Evolutionary conservation across 176 grass and related monocot species (phyloP).

Genomic region (Juncus inflexus): DNA sequence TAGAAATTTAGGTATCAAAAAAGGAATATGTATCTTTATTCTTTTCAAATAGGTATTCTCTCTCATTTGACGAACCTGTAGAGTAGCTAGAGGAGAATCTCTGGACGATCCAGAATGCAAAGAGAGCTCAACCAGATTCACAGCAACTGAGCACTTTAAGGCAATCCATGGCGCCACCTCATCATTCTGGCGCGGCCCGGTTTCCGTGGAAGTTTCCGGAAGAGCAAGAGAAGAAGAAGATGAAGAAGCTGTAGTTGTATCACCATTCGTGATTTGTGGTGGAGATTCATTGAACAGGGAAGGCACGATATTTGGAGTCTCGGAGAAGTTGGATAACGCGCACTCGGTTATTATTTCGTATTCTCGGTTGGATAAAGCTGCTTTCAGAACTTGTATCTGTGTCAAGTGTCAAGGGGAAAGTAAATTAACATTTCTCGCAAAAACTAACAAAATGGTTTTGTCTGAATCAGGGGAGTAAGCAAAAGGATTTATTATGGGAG

Average conservation of each 20-base stretch:
- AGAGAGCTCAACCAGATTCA: constrained; percentile 87
- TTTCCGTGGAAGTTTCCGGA: constrained; percentile 37
- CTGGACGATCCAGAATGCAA: constrained; percentile 75
- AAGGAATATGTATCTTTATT: not conserved
- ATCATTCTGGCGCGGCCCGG: constrained; percentile 24
- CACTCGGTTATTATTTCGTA: constrained; percentile 94
- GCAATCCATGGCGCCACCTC: constrained; percentile 61
- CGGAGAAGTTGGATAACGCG: constrained; percentile 84
- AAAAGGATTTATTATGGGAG: no score
- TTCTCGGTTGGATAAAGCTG: constrained; percentile 79
- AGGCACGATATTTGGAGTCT: constrained; percentile 65
- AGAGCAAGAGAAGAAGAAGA: constrained; percentile 42
- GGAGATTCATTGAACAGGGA: constrained; percentile 39
- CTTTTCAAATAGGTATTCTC: not conserved
- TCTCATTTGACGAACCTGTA: constrained; percentile 51
- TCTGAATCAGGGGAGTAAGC: no score
- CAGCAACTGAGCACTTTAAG: constrained; percentile 57
- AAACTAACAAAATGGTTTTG: no score
- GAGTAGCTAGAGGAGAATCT: constrained; percentile 78
- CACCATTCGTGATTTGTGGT: not conserved
- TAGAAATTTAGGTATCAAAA: not conserved
- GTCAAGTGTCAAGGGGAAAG: no score
- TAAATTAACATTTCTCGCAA: no score
- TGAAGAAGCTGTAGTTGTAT: not conserved
- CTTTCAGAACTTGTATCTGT: constrained; percentile 90